Base-by-base conservation (phyloP, 352 stramenopile species). In the Plasmopara viticola region DNA sequence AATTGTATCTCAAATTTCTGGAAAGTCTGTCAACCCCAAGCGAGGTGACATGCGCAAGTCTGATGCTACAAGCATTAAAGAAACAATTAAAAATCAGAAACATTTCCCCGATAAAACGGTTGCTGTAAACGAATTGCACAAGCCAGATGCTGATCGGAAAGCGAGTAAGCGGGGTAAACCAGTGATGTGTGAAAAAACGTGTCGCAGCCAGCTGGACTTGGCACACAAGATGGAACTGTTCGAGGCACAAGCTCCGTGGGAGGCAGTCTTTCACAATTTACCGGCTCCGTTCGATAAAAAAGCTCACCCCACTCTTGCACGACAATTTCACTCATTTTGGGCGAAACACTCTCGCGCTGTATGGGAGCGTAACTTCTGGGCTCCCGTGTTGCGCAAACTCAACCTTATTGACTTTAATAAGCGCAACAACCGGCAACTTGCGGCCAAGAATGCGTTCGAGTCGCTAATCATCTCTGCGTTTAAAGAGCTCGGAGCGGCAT, bases 331-430 rank as follows among this genome's bases (percentile, higher is more conserved):
- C 13, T 8, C 5, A 0, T 86, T 86, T 52, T 86, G 75, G 72
- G 18, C 35, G 15, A 43, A 31, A 2, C 59, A 77, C 17, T 51
- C 53, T 5, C 70, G 47, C 8, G 60, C 59, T 2, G 75, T 77
- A 39, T 84, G 75, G 75, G 72, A 86, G 41, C 75, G 72, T 39
- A 58, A 68, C 8, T 86, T 86, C 48, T 86, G 75, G 70, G 7
- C 31, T 9, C 68, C 70, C 4, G 50, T 70, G 31, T 59, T 65
- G 0, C 46, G 39, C 35, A 53, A 55, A 14, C 20, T 48, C 17
- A 55, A 54, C 17, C 13, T 53, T 10, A 3, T 33, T 0, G 30
- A 38, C 14, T 61, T 63, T 44, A 51, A 48, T 18, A 42, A 43
- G 40, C 70, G 70, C 38, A 68, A 64, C 35, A 44, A 50, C 10